Percentiles rank a stretch among this genome's conserved stretches.
These are phyloP conservation scores for Sarocladium strictum DNA, from an alignment of 2,329 filamentous ascomycete genomes.

Conservation along the genomic window DNA sequence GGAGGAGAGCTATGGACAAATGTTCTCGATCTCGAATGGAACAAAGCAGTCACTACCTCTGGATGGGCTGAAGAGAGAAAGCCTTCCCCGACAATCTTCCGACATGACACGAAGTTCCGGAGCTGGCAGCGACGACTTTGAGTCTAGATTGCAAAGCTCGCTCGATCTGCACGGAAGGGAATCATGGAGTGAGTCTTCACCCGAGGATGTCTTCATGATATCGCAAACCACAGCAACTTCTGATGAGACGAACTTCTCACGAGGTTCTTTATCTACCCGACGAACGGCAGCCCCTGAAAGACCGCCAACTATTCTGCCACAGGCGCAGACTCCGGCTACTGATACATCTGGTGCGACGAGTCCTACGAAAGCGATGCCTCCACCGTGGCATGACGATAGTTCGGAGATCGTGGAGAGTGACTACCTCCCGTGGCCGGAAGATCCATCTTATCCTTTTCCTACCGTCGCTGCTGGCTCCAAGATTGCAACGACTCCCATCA, in stretches of 20 bases:
- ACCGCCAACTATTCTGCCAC: conserved; percentile 3
- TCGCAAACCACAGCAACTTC: conserved; percentile 39
- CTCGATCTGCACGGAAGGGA: conserved; percentile 5
- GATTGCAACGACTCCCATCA: conserved; percentile 2
- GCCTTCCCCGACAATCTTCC: conserved; percentile 21
- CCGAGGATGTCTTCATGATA: conserved; percentile 36
- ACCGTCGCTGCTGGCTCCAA: conserved; percentile 15
- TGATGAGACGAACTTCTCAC: conserved; percentile 26
- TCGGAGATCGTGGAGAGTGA: conserved; percentile 48
- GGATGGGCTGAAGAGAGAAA: neutral
- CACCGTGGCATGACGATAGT: conserved; percentile 31
- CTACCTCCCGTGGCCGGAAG: conserved; percentile 52
- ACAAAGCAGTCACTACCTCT: conserved; percentile 20
- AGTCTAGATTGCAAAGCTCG: conserved; percentile 12
- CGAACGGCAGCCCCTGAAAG: conserved; percentile 14
- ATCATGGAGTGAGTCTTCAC: conserved; percentile 23
- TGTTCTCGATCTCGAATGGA: conserved; percentile 52
- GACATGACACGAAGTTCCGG: conserved; percentile 31
- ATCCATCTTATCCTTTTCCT: conserved; percentile 49
- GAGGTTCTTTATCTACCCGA: conserved; percentile 24
- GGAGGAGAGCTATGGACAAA: conserved; percentile 50
- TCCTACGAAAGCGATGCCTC: conserved; percentile 19
- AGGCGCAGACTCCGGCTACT: conserved; percentile 1
- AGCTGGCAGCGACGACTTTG: conserved; percentile 19
- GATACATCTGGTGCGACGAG: conserved; percentile 13